Evolutionary conservation across 495 filamentous ascomycete species (phyloP).

Genomic region (Podospora pseudocomata): DNA sequence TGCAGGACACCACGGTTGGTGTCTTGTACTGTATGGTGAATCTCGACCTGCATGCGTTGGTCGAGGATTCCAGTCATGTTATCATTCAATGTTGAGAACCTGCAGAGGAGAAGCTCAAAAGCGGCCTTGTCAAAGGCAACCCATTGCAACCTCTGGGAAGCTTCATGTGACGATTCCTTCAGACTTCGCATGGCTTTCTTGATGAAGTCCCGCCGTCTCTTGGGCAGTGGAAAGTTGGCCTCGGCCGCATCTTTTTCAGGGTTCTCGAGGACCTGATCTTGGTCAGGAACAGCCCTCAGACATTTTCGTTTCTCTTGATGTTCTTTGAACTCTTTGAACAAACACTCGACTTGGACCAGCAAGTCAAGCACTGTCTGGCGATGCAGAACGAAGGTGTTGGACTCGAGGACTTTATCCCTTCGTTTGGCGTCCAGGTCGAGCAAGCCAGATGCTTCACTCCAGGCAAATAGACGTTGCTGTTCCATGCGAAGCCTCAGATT

Average conservation of each 20-base stretch:
- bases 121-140: constrained; percentile 43
- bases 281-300: constrained; percentile 31
- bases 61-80: constrained; percentile 46
- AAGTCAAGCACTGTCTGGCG: constrained; percentile 43
- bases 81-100: constrained; percentile 42
- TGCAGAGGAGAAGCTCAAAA: constrained; percentile 40
- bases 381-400: constrained; percentile 44
- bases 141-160: constrained; percentile 34
- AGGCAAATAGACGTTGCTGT: constrained; percentile 46
- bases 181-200: constrained; percentile 40
- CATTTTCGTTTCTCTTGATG: constrained; percentile 34
- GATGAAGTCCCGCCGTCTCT: constrained; percentile 36
- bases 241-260: constrained; percentile 39
- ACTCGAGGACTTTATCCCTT: constrained; percentile 34
- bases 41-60: constrained; percentile 42
- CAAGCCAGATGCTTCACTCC: constrained; percentile 46
- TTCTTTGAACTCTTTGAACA: constrained; percentile 45
- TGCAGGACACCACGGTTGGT: constrained; percentile 46
- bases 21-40: constrained; percentile 42
- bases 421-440: constrained; percentile 36
- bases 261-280: constrained; percentile 28
- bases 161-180: constrained; percentile 30
- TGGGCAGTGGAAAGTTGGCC: constrained; percentile 36
- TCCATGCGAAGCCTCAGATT: constrained; percentile 44
- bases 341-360: constrained; percentile 42